Evolutionary conservation across 1,139 yeast species (phyloP), one percentile per base, ranked within the genome.

Genomic region (Nakaseomyces bracarensis): DNA sequence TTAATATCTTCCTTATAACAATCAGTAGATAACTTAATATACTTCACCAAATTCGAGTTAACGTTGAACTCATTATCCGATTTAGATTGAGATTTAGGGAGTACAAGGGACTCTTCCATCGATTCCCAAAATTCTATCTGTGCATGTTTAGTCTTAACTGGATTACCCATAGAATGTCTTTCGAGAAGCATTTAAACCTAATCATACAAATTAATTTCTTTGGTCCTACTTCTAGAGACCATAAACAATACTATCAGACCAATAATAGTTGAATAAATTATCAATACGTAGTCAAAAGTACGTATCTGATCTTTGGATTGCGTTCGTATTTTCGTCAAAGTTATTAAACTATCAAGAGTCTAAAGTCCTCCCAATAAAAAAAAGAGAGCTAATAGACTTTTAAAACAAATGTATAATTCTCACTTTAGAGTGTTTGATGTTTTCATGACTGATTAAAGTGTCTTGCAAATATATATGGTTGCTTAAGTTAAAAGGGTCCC

Each of bases 1-100:
- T 54, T 54, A 21, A 66, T 51, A 39, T 48, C 60, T 18, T 54
- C 55, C 30, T 55, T 53, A 38, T 63, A 55, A 31, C 61, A 55
- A 36, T 66, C 66, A 3, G 67, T 53, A 2, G 64, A 58, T 2
- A 51, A 42, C 41, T 65, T 64, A 23, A 65, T 34, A 44, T 57
- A 66, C 2, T 55, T 51, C 3, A 65, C 68, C 29, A 66, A 53
- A 4, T 49, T 49, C 3, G 60, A 41, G 49, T 66, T 66, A 1
- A 53, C 52, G 2, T 44, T 44, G 10, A 48, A 40, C 27, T 58
- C 52, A 11, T 45, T 46, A 2, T 52, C 45, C 23, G 34, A 16
- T 13, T 30, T 30, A 13, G 34, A 30, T 16, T 30, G 21, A 2
- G 34, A 30, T 30, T 30, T 30, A 18, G 34, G 34, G 9, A 30